Evolutionary conservation across 2,329 filamentous ascomycete species (phyloP).

Genomic region (Trichoderma gracile): DNA sequence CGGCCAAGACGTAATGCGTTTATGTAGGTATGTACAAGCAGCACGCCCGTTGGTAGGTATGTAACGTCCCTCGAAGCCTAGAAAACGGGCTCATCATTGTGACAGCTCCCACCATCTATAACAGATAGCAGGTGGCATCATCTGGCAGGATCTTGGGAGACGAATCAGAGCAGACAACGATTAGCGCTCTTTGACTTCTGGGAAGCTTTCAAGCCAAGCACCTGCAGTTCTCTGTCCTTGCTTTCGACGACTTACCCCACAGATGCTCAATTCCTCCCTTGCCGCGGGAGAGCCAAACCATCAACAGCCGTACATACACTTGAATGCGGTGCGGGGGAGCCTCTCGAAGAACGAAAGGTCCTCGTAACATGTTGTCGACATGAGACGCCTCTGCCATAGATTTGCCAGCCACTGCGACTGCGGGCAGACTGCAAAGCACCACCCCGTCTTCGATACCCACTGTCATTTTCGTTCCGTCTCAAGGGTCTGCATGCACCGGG

Average conservation of each 20-base stretch:
- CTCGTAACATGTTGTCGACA: neutral
- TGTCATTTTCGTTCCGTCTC: neutral
- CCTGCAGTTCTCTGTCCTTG: neutral
- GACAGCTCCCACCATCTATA: slow-evolving; percentile 11
- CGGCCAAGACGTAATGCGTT: slow-evolving; percentile 35
- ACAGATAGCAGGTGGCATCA: neutral
- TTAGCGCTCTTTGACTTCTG: neutral
- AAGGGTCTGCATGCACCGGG: slow-evolving; percentile 19
- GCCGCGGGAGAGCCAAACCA: neutral
- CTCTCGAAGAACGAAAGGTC: no score
- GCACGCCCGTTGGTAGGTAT: neutral
- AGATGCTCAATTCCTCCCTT: neutral
- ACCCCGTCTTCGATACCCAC: neutral
- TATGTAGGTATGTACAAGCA: slow-evolving; percentile 29
- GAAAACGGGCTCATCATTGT: slow-evolving; percentile 2
- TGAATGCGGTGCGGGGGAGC: neutral
- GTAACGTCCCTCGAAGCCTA: slow-evolving; percentile 16
- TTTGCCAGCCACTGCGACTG: neutral
- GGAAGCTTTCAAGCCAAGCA: neutral
- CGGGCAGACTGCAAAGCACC: no score
- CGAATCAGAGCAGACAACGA: slow-evolving; percentile 12
- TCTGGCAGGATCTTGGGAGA: slow-evolving; percentile 4
- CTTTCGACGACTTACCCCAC: neutral
- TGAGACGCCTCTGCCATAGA: neutral
- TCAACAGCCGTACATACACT: neutral